These are phyloP conservation scores for Ceriops tagal DNA, from an alignment of 345 rosid genomes.

Conservation along the genomic window DNA sequence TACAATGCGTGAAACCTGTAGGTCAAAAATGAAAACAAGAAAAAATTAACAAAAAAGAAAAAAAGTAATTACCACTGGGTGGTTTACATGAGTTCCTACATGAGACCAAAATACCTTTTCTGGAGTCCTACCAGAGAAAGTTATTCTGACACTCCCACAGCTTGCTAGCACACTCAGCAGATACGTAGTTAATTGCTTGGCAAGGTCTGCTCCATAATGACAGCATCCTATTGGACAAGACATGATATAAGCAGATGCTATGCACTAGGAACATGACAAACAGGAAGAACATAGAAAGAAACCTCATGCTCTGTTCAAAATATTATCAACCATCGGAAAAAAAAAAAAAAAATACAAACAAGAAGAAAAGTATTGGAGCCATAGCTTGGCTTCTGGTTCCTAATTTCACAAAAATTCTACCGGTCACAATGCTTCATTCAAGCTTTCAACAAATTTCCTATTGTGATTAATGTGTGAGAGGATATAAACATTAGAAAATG, in stretches of 20 bases:
- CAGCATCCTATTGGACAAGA: conserved; percentile 51
- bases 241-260: conserved; percentile 8
- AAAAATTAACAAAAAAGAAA: neutral
- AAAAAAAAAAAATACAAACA: neutral
- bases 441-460: too few species aligned
- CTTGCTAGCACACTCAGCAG: conserved; percentile 55
- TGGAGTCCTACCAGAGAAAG: conserved; percentile 80
- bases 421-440: too few species aligned
- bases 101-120: conserved; percentile 51
- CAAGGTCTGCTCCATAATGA: conserved; percentile 80
- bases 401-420: too few species aligned
- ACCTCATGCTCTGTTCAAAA: too few species aligned
- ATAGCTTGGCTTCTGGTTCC: too few species aligned
- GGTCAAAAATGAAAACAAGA: neutral
- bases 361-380: too few species aligned
- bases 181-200: conserved; percentile 62
- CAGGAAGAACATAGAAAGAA: neutral
- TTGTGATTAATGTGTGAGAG: too few species aligned
- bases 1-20: conserved; percentile 62
- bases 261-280: neutral
- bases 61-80: neutral
- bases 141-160: conserved; percentile 84
- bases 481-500: too few species aligned
- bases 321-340: too few species aligned
- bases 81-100: conserved; percentile 7